These are phyloP conservation scores for Tetrapisispora nanseiensis DNA, from an alignment of 805 yeast species.

Conservation along the genomic window DNA sequence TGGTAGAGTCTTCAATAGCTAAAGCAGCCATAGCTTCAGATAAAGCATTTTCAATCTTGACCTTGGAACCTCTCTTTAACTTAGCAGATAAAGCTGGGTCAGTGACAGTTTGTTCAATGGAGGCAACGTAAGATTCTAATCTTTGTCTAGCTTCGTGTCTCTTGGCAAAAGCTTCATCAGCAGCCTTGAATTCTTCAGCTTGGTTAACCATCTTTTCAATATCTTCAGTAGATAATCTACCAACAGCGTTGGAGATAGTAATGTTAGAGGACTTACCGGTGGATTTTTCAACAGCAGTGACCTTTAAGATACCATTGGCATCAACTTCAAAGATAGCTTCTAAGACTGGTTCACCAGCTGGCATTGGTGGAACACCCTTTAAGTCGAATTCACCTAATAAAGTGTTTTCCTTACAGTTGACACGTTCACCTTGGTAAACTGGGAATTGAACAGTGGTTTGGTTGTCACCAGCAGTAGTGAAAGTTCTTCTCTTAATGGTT, in stretches of 20 bases:
- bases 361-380: constrained; percentile 94
- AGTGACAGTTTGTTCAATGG: constrained; percentile 90
- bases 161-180: constrained; percentile 99
- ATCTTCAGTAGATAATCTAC: constrained; percentile 93
- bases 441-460: constrained; percentile 98
- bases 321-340: constrained; percentile 98
- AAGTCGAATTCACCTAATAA: constrained; percentile 96
- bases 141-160: constrained; percentile 98
- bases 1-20: constrained; percentile 90
- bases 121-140: constrained; percentile 95
- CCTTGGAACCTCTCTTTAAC: constrained; percentile 94
- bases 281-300: constrained; percentile 91
- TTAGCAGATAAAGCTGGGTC: constrained; percentile 98
- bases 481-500: constrained; percentile 95
- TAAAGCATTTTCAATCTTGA: constrained; percentile 94
- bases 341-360: constrained; percentile 60
- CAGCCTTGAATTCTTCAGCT: constrained; percentile 98
- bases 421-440: constrained; percentile 99
- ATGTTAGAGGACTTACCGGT: constrained; percentile 49
- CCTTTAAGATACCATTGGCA: constrained; percentile 98
- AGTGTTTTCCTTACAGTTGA: constrained; percentile 94
- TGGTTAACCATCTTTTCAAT: constrained; percentile 97
- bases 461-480: constrained; percentile 96
- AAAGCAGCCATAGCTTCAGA: constrained; percentile 97
- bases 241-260: constrained; percentile 97